Percentiles rank a stretch among this genome's conserved stretches.
Evolutionary conservation across 2,329 filamentous ascomycete genomes (phyloP).

Genomic region (Nothophaeocryptopus gaeumannii): DNA sequence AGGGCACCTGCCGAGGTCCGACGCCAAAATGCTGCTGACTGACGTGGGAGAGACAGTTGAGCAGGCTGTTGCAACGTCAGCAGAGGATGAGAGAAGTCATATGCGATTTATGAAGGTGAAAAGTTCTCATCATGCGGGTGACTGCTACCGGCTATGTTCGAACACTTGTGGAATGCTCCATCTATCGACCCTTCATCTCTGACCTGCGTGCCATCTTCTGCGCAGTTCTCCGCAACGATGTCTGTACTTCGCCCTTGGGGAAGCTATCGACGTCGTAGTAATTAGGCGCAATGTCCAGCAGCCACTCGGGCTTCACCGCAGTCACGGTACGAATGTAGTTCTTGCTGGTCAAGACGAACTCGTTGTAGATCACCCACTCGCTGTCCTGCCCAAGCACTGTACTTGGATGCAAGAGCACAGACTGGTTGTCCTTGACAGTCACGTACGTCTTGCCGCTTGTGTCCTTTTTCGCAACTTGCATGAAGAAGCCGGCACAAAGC

Average conservation of each 20-base stretch:
- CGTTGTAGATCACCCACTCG: conserved; percentile 98
- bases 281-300: conserved; percentile 86
- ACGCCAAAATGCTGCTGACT: too few species aligned
- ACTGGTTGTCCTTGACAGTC: conserved; percentile 95
- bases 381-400: conserved; percentile 84
- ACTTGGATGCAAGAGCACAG: conserved; percentile 86
- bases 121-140: too few species aligned
- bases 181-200: conserved; percentile 8
- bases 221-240: conserved; percentile 48
- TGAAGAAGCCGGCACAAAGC: conserved; percentile 93
- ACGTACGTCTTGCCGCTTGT: conserved; percentile 83
- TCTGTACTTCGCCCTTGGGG: conserved; percentile 80
- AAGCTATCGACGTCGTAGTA: conserved; percentile 89
- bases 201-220: conserved; percentile 20
- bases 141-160: too few species aligned
- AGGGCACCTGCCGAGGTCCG: too few species aligned
- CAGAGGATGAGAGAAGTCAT: too few species aligned
- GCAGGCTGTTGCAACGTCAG: too few species aligned
- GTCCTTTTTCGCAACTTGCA: conserved; percentile 97
- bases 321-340: conserved; percentile 97
- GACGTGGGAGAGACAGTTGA: too few species aligned
- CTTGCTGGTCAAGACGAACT: conserved; percentile 96
- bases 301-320: conserved; percentile 87
- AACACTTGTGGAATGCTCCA: neutral
- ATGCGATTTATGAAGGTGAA: too few species aligned